These are phyloP conservation scores for Arthrobotrys pseudoclavata DNA, from an alignment of 2,329 filamentous ascomycete species.

Conservation along the genomic window DNA sequence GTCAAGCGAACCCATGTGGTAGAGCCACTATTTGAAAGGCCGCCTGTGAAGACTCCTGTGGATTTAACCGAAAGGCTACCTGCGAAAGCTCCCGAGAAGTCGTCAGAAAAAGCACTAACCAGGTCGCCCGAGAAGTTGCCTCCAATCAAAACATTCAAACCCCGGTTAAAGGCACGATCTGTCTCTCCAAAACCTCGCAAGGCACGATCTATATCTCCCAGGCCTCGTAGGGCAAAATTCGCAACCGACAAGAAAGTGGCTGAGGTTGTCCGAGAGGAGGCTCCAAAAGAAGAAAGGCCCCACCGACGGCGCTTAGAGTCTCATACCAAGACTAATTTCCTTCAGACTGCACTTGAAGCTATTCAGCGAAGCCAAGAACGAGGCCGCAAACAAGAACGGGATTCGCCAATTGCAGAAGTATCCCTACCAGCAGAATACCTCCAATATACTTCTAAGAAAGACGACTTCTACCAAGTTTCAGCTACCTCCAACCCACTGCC, in stretches of 20 bases:
- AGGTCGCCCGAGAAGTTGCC: not conserved
- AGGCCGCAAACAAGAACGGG: constrained; percentile 34
- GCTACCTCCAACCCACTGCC: not conserved
- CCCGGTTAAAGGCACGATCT: not conserved
- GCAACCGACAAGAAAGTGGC: not conserved
- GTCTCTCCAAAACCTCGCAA: constrained; percentile 16
- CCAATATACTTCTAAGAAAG: constrained; percentile 1
- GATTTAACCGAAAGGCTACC: not conserved
- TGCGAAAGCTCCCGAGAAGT: not conserved
- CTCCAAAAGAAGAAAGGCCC: constrained; percentile 11
- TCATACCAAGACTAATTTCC: not conserved
- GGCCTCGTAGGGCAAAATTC: not conserved
- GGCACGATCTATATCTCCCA: constrained; percentile 3
- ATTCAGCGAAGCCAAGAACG: constrained; percentile 22
- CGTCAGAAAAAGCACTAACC: not conserved
- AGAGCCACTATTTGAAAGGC: not conserved
- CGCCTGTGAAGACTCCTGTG: not conserved
- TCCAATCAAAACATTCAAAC: not conserved
- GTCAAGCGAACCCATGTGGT: not conserved
- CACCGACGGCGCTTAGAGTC: constrained; percentile 30
- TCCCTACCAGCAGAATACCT: constrained; percentile 10
- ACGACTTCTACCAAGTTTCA: not conserved
- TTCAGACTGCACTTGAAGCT: not conserved
- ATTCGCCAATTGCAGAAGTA: not conserved
- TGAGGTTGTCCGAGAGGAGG: not conserved